Base-by-base conservation (phyloP, 2,329 filamentous ascomycete species). In the Lachnellula hyalina region DNA sequence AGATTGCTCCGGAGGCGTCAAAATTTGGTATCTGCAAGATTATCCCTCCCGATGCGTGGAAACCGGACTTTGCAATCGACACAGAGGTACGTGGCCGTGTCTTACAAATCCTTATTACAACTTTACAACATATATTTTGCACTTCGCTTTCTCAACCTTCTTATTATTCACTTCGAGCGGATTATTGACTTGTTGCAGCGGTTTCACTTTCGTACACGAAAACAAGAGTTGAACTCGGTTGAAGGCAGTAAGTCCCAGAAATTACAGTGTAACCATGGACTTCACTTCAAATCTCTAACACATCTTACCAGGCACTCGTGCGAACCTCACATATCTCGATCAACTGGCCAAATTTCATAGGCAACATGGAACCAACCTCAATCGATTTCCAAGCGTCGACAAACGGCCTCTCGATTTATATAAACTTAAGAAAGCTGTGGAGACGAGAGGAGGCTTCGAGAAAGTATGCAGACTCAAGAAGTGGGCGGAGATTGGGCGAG, bases 401-500 rank as follows among this genome's bases (percentile, higher is more conserved):
- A 99, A 99, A 75, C 91, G 96, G 55, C 94, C 94, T 0, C 81
- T 99, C 49, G 94, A 99, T 68, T 78, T 99, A 15, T 99, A 96
- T 74, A 90, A 93, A 65, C 77, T 99, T 56, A 97, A 97, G 72
- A 97, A 97, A 70, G 93, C 93, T 0, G 94, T 99, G 36, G 94
- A 97, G 69, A 87, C 90, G 32, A 85, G 94, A 59, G 94, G 94
- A 47, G 94, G 94, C 3, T 99, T 99, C 65, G 92, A 96, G 53
- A 89, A 89, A 68, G 94, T 99, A 45, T 99, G 94, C 79, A 96
- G 96, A 73, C 81, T 87, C 53, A 99, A 99, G 75, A 97, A 97
- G 75, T 99, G 94, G 94, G 94, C 94, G 15, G 94, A 99, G 72
- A 97, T 99, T 64, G 94, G 94, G 35, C 85, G 94, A 67, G 94